Evolutionary conservation across 2,329 filamentous ascomycete species (phyloP), one percentile per base, ranked within the genome.

Genomic region (Phyllosticta capitalensis): DNA sequence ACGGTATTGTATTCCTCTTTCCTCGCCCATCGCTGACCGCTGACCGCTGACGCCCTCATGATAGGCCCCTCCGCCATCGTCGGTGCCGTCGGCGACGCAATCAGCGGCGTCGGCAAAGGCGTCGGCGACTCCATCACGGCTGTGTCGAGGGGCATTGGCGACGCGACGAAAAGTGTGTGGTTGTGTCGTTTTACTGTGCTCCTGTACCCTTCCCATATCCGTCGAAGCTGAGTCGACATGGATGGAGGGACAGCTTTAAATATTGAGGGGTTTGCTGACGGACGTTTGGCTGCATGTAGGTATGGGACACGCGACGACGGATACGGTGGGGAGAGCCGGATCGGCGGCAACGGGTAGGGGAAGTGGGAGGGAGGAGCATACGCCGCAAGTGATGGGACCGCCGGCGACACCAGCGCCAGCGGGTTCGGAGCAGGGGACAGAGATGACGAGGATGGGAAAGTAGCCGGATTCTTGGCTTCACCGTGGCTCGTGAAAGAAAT

Each of bases 41-140:
- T 51, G n/a, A 14, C 7, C 21, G 19, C 49, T 17, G 19, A 21
- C 49, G 9, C 12, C 49, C 21, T 20, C 5, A 10, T 4, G 9
- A 9, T 17, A 22, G 51, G 51, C 38, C 52, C 55, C 12, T 55
- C 52, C 4, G 52, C 26, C 48, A 28, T 59, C 45, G 54, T 52
- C 48, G 51, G 28, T 14, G 55, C 58, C 14, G 26, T 59, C n/a
- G 58, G 38, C 9, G 53, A 51, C 3, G 54, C 48, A 3, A 52
- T 59, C 26, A 48, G 26, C 28, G 54, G 26, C 1, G 33, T 59
- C 17, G 56, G 71, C 0, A 72, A 72, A 60, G 71, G 71, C 1
- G 62, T 73, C 0, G 71, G 71, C 0, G 68, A 74, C 61, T 70
- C 69, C 0, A 66, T 74, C 24, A 65, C 66, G 9, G 71, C 71